These are phyloP conservation scores for Abelmoschus esculentus DNA, from an alignment of 345 rosid species.

Conservation along the genomic window DNA sequence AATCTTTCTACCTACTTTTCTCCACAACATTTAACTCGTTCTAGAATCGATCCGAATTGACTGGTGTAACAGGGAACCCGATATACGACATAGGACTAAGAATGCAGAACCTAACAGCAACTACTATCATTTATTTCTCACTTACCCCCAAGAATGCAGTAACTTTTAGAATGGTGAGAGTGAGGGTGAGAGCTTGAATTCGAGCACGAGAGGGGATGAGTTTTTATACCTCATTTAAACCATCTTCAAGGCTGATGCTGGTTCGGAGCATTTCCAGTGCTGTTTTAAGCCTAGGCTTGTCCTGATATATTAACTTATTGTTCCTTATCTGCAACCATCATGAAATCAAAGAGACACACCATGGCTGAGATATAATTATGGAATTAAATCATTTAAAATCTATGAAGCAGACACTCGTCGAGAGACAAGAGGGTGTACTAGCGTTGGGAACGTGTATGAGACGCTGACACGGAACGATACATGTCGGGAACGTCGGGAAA, in stretches of 20 bases:
- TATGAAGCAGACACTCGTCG: not conserved
- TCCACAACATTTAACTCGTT: constrained; percentile 5
- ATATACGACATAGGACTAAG: not conserved
- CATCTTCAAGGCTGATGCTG: constrained; percentile 78
- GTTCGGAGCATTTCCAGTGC: constrained; percentile 91
- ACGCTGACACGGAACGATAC: no score
- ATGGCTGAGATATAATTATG: not conserved
- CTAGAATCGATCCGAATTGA: not conserved
- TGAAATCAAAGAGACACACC: not conserved
- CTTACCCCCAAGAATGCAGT: not conserved
- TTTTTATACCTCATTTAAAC: constrained; percentile 45
- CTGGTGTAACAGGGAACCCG: not conserved
- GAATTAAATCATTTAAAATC: not conserved
- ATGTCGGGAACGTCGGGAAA: no score
- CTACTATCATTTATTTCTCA: not conserved
- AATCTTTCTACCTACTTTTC: not conserved
- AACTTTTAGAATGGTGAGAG: not conserved
- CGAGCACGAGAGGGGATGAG: not conserved
- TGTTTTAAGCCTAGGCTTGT: constrained; percentile 91
- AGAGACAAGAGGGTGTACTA: no score
- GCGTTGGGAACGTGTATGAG: no score
- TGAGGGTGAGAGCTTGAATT: no score
- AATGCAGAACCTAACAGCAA: not conserved
- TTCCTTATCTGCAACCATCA: constrained; percentile 48
- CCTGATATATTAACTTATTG: constrained; percentile 92